Evolutionary conservation across 1,284 basidiomycete species (phyloP).

Genomic region (Irpex rosettiformis): DNA sequence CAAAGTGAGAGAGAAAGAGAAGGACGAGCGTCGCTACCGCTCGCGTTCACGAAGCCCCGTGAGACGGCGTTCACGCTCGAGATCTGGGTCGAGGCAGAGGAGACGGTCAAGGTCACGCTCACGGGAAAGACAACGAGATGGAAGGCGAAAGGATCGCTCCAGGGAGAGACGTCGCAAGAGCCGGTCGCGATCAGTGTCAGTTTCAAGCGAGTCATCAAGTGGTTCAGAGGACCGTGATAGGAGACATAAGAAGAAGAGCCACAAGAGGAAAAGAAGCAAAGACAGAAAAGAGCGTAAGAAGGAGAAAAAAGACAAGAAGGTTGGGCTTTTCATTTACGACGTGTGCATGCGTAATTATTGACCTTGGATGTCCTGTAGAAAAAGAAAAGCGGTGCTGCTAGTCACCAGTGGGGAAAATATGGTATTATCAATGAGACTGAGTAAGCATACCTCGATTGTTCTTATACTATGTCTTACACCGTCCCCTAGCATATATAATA

Average conservation of each 20-base stretch:
- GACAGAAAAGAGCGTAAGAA: conserved; percentile 61
- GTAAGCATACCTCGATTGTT: conserved; percentile 42
- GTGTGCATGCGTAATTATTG: not conserved
- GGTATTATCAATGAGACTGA: conserved; percentile 82
- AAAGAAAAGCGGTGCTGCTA: conserved; percentile 51
- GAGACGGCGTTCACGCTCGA: conserved; percentile 15
- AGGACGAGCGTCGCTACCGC: not conserved
- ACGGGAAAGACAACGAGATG: conserved; percentile 14
- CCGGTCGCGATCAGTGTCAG: conserved; percentile 32
- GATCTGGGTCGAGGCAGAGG: conserved; percentile 22
- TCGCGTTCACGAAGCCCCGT: conserved; percentile 9
- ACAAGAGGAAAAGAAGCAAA: conserved; percentile 44
- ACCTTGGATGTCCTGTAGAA: conserved; percentile 35
- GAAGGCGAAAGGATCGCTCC: conserved; percentile 17
- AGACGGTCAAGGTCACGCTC: conserved; percentile 15
- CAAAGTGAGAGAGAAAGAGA: conserved; percentile 5
- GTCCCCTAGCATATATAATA: conserved; percentile 77
- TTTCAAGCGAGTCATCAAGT: conserved; percentile 33
- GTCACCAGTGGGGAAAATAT: conserved; percentile 82
- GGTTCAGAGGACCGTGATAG: conserved; percentile 39
- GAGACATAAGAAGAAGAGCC: conserved; percentile 41
- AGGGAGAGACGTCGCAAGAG: conserved; percentile 33
- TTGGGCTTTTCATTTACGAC: conserved; percentile 19
- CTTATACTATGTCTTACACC: too few relatives aligned
- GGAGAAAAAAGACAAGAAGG: conserved; percentile 68